Percentiles rank a stretch among this genome's conserved stretches.
These are phyloP conservation scores for Nadsonia fulvescens DNA, from an alignment of 805 yeast genomes.

Conservation along the genomic window DNA sequence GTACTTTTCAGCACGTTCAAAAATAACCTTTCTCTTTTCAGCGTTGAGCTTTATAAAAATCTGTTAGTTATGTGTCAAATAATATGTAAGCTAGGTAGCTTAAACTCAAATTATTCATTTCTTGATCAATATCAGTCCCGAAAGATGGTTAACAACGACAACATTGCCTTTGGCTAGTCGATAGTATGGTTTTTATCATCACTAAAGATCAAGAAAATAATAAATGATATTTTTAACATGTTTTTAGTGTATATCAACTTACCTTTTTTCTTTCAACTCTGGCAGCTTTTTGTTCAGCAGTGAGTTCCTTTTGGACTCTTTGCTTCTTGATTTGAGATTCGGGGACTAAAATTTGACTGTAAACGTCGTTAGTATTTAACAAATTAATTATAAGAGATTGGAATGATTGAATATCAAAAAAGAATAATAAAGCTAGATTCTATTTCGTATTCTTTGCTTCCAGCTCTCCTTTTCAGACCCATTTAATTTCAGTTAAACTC, in stretches of 20 bases:
- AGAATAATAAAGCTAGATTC: too few species aligned
- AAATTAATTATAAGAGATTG: too few species aligned
- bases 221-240: too few species aligned
- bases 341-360: conserved; percentile 29
- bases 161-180: conserved; percentile 56
- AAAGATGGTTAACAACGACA: conserved; percentile 74
- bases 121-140: conserved; percentile 44
- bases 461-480: too few species aligned
- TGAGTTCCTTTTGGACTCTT: conserved; percentile 37
- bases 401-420: too few species aligned
- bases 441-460: too few species aligned
- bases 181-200: conserved; percentile 35
- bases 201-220: too few species aligned
- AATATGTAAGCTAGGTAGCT: conserved; percentile 1
- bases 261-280: conserved; percentile 23
- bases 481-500: too few species aligned
- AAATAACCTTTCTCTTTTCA: conserved; percentile 33
- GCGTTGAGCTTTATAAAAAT: conserved; percentile 48
- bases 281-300: conserved; percentile 35
- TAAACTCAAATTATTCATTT: conserved; percentile 1
- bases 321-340: conserved; percentile 43
- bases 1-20: conserved; percentile 94
- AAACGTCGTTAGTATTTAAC: too few species aligned
- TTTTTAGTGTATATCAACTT: too few species aligned
- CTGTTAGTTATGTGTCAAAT: conserved; percentile 15